Evolutionary conservation across 2,329 filamentous ascomycete species (phyloP).

Genomic region (Fusarium buxicola): DNA sequence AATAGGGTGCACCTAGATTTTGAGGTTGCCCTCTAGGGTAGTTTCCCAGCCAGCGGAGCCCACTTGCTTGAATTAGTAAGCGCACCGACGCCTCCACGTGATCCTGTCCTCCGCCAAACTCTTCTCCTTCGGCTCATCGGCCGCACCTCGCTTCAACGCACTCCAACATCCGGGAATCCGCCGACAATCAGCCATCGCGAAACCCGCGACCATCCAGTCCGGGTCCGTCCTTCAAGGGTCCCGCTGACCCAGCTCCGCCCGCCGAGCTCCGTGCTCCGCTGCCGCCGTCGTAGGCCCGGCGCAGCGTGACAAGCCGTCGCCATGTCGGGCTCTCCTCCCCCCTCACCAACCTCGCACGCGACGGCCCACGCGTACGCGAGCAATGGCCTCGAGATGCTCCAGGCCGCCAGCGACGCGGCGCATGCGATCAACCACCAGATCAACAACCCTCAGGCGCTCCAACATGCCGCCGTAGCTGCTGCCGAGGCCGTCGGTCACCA

Average conservation of each 20-base stretch:
- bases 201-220: constrained; percentile 30
- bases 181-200: constrained; percentile 58
- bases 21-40: constrained; percentile 11
- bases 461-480: constrained; percentile 53
- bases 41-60: neutral
- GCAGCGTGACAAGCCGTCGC: constrained; percentile 18
- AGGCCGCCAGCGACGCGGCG: constrained; percentile 59
- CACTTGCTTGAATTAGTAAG: neutral
- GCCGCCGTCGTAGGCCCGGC: constrained; percentile 35
- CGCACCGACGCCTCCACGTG: constrained; percentile 12
- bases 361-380: constrained; percentile 58
- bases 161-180: constrained; percentile 54
- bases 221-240: constrained; percentile 34
- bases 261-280: constrained; percentile 41
- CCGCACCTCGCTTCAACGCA: constrained; percentile 55
- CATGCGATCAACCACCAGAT: constrained; percentile 49
- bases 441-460: constrained; percentile 53
- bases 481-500: constrained; percentile 46
- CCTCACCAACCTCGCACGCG: constrained; percentile 44
- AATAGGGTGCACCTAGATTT: too few species aligned
- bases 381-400: constrained; percentile 60
- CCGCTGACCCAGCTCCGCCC: constrained; percentile 37
- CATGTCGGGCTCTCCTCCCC: constrained; percentile 47
- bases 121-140: constrained; percentile 46
- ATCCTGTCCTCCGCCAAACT: constrained; percentile 21